Conservation (phyloP, 1,139 yeast species). For the Candida neerlandica region DNA sequence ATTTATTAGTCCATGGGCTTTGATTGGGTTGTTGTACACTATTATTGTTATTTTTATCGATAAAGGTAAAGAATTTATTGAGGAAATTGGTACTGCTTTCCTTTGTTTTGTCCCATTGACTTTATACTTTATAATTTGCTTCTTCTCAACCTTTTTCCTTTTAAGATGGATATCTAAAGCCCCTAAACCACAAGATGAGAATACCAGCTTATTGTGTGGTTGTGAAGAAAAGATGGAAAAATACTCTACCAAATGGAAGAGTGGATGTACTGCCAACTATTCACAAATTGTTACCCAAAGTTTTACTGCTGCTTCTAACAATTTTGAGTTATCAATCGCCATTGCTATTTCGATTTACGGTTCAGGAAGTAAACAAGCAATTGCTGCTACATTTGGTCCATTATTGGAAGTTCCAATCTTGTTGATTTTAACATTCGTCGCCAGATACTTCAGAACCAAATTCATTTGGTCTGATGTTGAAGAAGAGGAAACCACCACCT, state of each 20-base stretch:
- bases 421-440: constrained; percentile 43
- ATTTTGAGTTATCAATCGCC: constrained; percentile 55
- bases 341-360: constrained; percentile 59
- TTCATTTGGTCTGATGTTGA: constrained; percentile 30
- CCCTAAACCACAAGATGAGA: constrained; percentile 6
- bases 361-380: constrained; percentile 52
- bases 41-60: constrained; percentile 55
- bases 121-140: constrained; percentile 48
- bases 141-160: constrained; percentile 47
- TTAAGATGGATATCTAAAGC: constrained; percentile 30
- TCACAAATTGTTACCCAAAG: constrained; percentile 50
- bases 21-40: constrained; percentile 55
- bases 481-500: constrained; percentile 27
- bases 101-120: constrained; percentile 54
- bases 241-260: constrained; percentile 21
- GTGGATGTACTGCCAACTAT: constrained; percentile 42
- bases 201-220: constrained; percentile 31
- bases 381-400: constrained; percentile 66
- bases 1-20: constrained; percentile 50
- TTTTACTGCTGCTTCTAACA: constrained; percentile 62
- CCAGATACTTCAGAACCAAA: constrained; percentile 32
- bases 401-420: constrained; percentile 58
- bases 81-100: constrained; percentile 52
- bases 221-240: constrained; percentile 30
- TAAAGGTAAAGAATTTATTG: constrained; percentile 53